phyloP scores from a whole-genome alignment of 2,329 filamentous ascomycete genomes.

The Arachnomyces sp. region DNA sequence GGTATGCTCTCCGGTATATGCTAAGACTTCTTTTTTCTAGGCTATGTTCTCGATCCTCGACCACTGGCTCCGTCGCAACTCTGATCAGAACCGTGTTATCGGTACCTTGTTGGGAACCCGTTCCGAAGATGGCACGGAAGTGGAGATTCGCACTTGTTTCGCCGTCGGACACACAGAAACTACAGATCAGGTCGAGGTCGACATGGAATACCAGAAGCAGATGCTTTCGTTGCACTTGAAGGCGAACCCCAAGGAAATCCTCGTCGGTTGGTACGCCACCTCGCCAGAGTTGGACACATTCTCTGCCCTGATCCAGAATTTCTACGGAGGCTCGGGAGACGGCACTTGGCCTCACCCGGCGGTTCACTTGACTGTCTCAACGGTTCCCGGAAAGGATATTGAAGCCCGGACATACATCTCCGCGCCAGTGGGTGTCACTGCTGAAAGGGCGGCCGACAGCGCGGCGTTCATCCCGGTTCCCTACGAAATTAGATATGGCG shows the following conservation, averaged over 20 bases:
- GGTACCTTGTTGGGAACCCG: slow-evolving; percentile 88
- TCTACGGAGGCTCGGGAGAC: slow-evolving; percentile 94
- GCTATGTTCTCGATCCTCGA: slow-evolving; percentile 66
- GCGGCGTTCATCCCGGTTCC: slow-evolving; percentile 97
- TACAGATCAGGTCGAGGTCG: slow-evolving; percentile 96
- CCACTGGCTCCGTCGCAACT: slow-evolving; percentile 86
- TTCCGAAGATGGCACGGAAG: slow-evolving; percentile 93
- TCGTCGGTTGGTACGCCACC: slow-evolving; percentile 98
- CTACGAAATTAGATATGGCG: slow-evolving; percentile 84
- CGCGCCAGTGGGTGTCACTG: slow-evolving; percentile 86
- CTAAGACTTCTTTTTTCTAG: slow-evolving; percentile 26
- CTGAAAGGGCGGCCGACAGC: slow-evolving; percentile 89
- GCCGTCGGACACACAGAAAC: slow-evolving; percentile 98
- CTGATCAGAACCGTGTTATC: slow-evolving; percentile 91
- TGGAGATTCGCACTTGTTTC: slow-evolving; percentile 93
- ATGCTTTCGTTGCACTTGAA: slow-evolving; percentile 94
- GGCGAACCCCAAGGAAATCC: slow-evolving; percentile 84
- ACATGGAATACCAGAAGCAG: slow-evolving; percentile 99
- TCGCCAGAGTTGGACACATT: slow-evolving; percentile 96
- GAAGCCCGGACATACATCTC: slow-evolving; percentile 92
- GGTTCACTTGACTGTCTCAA: slow-evolving; percentile 90
- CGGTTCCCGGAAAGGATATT: slow-evolving; percentile 78
- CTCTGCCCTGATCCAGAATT: slow-evolving; percentile 97
- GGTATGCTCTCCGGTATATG: not conserved
- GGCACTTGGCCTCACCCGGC: slow-evolving; percentile 97